A percentile compares a stretch with the other conserved stretches of the same genome.
Evolutionary conservation across 306 rosid genomes (phyloP).

Genomic region (Erythrophleum fordii): DNA sequence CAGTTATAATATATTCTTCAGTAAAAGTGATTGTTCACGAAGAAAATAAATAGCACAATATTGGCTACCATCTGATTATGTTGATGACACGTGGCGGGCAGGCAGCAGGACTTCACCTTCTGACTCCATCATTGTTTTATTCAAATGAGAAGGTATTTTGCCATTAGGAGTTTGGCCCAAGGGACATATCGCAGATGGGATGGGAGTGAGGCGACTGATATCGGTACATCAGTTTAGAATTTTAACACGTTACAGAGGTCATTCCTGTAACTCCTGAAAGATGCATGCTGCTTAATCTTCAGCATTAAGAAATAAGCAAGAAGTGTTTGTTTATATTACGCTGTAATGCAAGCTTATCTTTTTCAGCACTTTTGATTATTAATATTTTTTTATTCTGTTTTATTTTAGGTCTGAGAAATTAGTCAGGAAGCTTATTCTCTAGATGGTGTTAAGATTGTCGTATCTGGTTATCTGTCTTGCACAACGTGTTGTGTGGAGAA

Average conservation of each 20-base stretch:
- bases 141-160: slow-evolving; percentile 10
- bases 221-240: not conserved
- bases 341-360: not conserved
- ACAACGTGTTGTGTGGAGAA: not conserved
- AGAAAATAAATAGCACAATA: slow-evolving; percentile 7
- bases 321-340: not conserved
- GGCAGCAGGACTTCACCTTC: not conserved
- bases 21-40: slow-evolving; percentile 22
- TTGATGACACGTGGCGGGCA: slow-evolving; percentile 37
- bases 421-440: not conserved
- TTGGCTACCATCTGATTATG: not conserved
- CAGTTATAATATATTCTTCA: not conserved
- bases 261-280: not conserved
- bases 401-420: not conserved
- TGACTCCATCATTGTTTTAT: slow-evolving; percentile 36
- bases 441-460: not conserved
- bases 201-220: not conserved
- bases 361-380: not conserved
- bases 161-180: not conserved
- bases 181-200: slow-evolving; percentile 21
- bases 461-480: not conserved
- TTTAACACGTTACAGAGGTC: not conserved
- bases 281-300: not conserved
- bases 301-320: not conserved
- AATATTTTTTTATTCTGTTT: not conserved